A percentile compares a stretch with the other conserved stretches of the same genome.
Conservation (phyloP, 306 rosid genomes). For the Lablab purpureus region DNA sequence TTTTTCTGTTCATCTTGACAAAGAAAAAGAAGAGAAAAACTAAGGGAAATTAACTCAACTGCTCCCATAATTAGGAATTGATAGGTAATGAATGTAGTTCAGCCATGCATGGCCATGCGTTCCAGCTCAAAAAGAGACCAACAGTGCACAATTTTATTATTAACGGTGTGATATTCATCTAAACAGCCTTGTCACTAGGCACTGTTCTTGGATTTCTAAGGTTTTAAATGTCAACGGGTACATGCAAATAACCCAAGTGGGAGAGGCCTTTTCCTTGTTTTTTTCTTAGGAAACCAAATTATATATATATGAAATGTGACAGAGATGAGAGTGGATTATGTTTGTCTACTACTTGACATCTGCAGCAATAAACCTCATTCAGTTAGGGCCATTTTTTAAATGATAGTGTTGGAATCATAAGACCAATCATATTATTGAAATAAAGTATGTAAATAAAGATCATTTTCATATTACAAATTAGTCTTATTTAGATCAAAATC, state of each 20-base stretch:
- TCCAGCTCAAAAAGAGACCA: conserved; percentile 52
- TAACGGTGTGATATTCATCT: conserved; percentile 23
- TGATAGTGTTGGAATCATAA: not conserved
- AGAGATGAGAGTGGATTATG: conserved; percentile 10
- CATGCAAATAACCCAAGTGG: conserved; percentile 37
- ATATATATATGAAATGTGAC: not conserved
- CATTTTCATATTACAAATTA: no score
- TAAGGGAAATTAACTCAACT: conserved; percentile 34
- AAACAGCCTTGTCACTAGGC: conserved; percentile 48
- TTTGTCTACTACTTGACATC: conserved; percentile 6
- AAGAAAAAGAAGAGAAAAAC: not conserved
- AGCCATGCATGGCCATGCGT: conserved; percentile 50
- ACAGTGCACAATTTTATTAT: conserved; percentile 7
- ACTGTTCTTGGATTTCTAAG: conserved; percentile 41
- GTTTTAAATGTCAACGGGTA: conserved; percentile 40
- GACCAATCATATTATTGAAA: no score
- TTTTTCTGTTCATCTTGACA: conserved; percentile 36
- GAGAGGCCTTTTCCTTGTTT: conserved; percentile 37
- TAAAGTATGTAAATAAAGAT: no score
- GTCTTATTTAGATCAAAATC: no score
- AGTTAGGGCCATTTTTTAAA: conserved; percentile 1
- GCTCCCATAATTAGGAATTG: conserved; percentile 41
- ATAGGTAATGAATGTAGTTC: conserved; percentile 1
- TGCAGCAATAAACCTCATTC: not conserved
- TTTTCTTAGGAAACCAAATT: conserved; percentile 3